These are phyloP conservation scores for Puccinellia tenuiflora DNA, from an alignment of 176 grass and related monocot species.

Conservation along the genomic window DNA sequence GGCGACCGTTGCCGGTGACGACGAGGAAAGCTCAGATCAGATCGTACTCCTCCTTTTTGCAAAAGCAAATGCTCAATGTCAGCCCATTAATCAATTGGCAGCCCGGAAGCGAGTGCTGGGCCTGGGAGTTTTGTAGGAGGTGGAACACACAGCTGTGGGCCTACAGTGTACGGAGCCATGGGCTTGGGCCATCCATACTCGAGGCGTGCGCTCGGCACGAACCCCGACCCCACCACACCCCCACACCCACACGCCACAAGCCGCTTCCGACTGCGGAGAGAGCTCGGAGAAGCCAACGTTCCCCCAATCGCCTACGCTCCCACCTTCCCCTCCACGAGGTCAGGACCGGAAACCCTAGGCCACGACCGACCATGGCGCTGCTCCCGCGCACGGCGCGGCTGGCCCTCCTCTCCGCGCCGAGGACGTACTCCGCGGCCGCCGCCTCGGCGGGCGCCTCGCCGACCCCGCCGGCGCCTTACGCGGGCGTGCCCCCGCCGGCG, in stretches of 20 bases:
- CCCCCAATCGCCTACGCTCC: slow-evolving; percentile 26
- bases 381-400: slow-evolving; percentile 81
- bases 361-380: slow-evolving; percentile 61
- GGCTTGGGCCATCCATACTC: not conserved
- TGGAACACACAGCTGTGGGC: not conserved
- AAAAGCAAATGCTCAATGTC: not conserved
- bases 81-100: not conserved
- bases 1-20: not conserved
- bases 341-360: slow-evolving; percentile 22
- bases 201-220: slow-evolving; percentile 1
- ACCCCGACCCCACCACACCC: not conserved
- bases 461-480: slow-evolving; percentile 31
- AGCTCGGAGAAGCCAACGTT: slow-evolving; percentile 20
- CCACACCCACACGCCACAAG: not conserved
- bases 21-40: not conserved
- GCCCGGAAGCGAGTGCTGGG: not conserved
- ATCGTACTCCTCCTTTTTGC: not conserved
- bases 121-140: not conserved
- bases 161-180: not conserved
- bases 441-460: slow-evolving; percentile 28
- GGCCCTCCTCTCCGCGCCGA: slow-evolving; percentile 49
- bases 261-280: not conserved
- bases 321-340: slow-evolving; percentile 24
- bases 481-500: slow-evolving; percentile 29
- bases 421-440: slow-evolving; percentile 46